phyloP scores from a whole-genome alignment of 2,329 filamentous ascomycete genomes.

The Apiospora kogelbergensis region DNA sequence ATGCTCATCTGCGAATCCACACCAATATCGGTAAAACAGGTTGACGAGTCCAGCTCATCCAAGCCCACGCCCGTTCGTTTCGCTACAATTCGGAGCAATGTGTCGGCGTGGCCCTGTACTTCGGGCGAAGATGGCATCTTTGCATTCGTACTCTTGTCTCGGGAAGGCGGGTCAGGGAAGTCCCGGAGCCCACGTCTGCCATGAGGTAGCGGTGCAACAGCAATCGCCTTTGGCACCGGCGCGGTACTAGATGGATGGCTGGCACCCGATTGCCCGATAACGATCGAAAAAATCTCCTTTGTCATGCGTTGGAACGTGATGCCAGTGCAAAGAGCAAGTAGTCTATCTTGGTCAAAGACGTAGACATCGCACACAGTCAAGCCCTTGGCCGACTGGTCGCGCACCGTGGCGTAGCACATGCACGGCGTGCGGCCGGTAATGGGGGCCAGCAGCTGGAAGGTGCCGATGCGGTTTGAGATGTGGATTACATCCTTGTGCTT shows the following conservation, averaged over 20 bases:
- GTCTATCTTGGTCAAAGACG: conserved; percentile 4
- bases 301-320: conserved; percentile 8
- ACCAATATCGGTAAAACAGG: background rate
- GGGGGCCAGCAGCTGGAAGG: background rate
- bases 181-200: background rate
- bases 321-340: background rate
- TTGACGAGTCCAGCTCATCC: background rate
- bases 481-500: conserved; percentile 5
- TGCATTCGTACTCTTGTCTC: no score
- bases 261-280: background rate
- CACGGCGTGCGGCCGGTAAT: background rate
- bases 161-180: background rate
- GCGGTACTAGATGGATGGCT: background rate
- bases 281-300: conserved; percentile 4
- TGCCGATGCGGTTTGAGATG: conserved; percentile 2
- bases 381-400: background rate
- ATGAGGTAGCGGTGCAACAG: background rate
- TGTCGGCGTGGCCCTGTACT: background rate
- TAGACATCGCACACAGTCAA: background rate
- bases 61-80: background rate
- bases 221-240: background rate
- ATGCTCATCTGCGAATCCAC: conserved; percentile 9
- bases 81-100: background rate
- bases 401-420: conserved; percentile 6
- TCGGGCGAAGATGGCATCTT: background rate